Evolutionary conservation across 768 basidiomycete genomes (phyloP), one percentile per base, ranked within the genome.

Genomic region (Aureoboletus auriporus): DNA sequence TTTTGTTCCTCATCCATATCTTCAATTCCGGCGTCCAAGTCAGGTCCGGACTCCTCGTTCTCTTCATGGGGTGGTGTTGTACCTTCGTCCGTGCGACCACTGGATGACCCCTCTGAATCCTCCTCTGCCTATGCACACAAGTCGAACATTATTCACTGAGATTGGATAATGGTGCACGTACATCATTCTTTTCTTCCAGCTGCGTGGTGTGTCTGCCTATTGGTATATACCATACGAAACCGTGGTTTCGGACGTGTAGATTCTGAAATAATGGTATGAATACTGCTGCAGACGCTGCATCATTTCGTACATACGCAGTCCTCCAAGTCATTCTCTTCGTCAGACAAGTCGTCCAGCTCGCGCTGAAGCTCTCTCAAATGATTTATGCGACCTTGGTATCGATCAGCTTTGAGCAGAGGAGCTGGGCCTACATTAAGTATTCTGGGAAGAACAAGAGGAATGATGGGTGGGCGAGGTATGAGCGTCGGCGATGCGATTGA

Each of bases 121-220:
- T 66, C 67, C 16, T 66, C 67, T n/a, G 63, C 69, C 72, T 70
- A 37, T 4, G 27, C 30, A 37, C 20, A 43, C 5, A 44, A 36
- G 35, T 42, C 13, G 16, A 26, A 41, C 8, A 17, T 17, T 9
- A 41, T 29, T n/a, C 23, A 11, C 13, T 39, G 28, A 40, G 27
- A 26, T 13, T 8, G 14, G 36, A 16, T 23, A 31, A n/a, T 38
- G 42, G 34, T 14, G 46, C 39, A 65, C 75, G 46, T 49, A 89
- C 89, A 61, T 91, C 89, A 61, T 89, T 89, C 71, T 88, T 89
- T 67, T 91, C 89, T 60, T 91, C 89, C 53, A 82, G 78, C 56
- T 82, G 82, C 12, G 89, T 91, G 47, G 86, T 72, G 46, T 75
- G 74, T 42, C 82, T 78, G 8, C 89, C 89, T 38, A 89, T 85